These are phyloP conservation scores for Letharia lupina DNA, from an alignment of 495 filamentous ascomycete genomes.

Conservation along the genomic window DNA sequence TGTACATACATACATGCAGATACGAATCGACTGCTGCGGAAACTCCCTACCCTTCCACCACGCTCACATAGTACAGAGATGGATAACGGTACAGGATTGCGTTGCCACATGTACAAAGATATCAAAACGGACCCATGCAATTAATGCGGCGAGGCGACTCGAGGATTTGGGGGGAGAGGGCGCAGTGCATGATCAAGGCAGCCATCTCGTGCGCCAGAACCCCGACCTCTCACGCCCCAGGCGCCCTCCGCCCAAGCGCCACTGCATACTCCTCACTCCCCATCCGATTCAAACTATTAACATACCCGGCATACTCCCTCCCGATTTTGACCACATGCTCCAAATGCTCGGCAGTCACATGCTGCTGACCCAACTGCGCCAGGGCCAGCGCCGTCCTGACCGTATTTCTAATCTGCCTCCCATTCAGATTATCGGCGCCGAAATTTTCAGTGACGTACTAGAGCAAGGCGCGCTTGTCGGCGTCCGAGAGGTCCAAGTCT, in stretches of 20 bases:
- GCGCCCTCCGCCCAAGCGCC: conserved; percentile 17
- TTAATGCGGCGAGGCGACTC: too few species aligned
- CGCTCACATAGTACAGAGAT: too few species aligned
- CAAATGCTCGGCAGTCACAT: conserved; percentile 17
- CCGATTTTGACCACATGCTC: conserved; percentile 20
- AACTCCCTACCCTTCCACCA: too few species aligned
- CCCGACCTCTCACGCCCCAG: not conserved
- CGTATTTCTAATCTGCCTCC: conserved; percentile 21
- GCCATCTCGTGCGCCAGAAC: not conserved
- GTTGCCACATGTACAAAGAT: too few species aligned
- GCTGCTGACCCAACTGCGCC: conserved; percentile 14
- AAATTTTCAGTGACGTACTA: conserved; percentile 16
- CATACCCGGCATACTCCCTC: conserved; percentile 17
- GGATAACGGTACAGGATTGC: too few species aligned
- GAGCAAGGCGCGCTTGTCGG: conserved; percentile 14
- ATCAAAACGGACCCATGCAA: too few species aligned
- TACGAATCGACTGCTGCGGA: too few species aligned
- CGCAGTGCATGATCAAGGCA: too few species aligned
- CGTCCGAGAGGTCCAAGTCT: conserved; percentile 17
- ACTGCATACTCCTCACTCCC: conserved; percentile 17
- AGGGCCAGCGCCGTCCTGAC: conserved; percentile 21
- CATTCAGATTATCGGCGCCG: conserved; percentile 18
- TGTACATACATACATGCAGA: too few species aligned
- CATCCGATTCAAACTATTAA: conserved; percentile 14
- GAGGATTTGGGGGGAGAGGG: too few species aligned